These are phyloP conservation scores for Cladochytrium replicatum DNA, from an alignment of 192 early-diverging fungal species.

Conservation along the genomic window DNA sequence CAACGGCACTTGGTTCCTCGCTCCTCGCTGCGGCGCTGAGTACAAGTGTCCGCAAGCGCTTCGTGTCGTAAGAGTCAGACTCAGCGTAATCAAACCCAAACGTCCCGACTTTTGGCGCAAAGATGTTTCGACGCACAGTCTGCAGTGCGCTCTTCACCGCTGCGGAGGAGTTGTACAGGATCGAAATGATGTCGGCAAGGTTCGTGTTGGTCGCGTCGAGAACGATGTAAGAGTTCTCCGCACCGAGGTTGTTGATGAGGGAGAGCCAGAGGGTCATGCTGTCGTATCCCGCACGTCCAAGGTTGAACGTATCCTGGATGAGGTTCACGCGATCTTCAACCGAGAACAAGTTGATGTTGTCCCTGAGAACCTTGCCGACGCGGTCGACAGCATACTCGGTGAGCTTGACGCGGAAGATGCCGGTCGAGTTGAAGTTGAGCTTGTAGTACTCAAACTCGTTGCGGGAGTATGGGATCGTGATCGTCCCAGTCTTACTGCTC, in stretches of 20 bases:
- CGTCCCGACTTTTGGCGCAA: constrained; percentile 56
- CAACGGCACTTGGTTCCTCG: constrained; percentile 42
- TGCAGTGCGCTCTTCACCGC: no score
- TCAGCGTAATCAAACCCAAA: constrained; percentile 70
- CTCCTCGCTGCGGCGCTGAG: constrained; percentile 63
- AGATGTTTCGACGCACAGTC: constrained; percentile 60
- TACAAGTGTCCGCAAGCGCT: constrained; percentile 64
- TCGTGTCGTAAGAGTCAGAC: constrained; percentile 64
- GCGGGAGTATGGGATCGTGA: constrained; percentile 41
- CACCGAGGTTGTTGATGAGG: constrained; percentile 62
- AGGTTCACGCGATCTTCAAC: constrained; percentile 71
- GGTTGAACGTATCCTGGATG: constrained; percentile 71
- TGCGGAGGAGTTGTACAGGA: no score
- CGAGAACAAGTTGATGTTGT: constrained; percentile 24
- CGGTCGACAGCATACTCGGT: constrained; percentile 14
- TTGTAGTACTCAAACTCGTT: constrained; percentile 54
- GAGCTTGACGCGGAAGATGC: constrained; percentile 76
- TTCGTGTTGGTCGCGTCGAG: constrained; percentile 56
- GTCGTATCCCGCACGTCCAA: constrained; percentile 67
- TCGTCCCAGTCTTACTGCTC: constrained; percentile 23
- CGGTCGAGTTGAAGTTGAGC: constrained; percentile 71
- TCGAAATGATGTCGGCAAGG: constrained; percentile 48
- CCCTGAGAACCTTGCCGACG: constrained; percentile 37
- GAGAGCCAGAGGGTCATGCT: constrained; percentile 67
- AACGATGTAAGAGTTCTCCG: constrained; percentile 69